Conservation (phyloP, 2,329 filamentous ascomycete species). For the Lasiodiplodia sp. region DNA sequence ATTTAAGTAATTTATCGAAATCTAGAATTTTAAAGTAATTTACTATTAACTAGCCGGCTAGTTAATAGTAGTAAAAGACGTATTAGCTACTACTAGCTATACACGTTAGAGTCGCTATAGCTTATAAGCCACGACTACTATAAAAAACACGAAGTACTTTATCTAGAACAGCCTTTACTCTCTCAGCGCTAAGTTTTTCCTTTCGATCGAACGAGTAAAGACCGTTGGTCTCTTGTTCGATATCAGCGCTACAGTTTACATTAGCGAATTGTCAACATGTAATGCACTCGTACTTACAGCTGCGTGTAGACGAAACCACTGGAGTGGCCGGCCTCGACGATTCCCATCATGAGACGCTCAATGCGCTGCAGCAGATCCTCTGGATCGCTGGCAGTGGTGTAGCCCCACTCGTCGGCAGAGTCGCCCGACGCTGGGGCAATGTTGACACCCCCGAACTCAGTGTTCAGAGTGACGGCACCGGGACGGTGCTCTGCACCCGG, state of each 20-base stretch:
- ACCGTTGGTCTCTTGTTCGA: conserved; percentile 74
- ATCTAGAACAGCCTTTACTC: conserved; percentile 66
- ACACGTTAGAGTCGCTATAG: background rate
- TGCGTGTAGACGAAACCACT: conserved; percentile 74
- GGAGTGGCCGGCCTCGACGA: conserved; percentile 63
- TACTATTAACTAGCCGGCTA: background rate
- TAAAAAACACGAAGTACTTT: conserved; percentile 45
- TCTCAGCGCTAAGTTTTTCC: conserved; percentile 65
- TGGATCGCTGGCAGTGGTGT: conserved; percentile 69
- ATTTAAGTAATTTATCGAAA: background rate
- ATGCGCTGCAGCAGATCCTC: conserved; percentile 66
- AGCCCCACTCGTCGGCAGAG: conserved; percentile 66
- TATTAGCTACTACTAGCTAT: background rate
- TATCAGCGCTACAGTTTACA: conserved; percentile 48
- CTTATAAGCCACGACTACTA: conserved; percentile 12
- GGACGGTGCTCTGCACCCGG: conserved; percentile 59
- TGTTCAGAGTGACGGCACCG: conserved; percentile 69
- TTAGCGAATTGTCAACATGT: conserved; percentile 46
- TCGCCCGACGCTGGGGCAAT: conserved; percentile 57
- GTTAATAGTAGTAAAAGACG: background rate
- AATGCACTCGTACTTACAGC: conserved; percentile 53
- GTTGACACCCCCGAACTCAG: conserved; percentile 74
- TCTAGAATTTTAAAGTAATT: background rate
- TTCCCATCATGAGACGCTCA: conserved; percentile 65
- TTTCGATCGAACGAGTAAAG: conserved; percentile 69